Base-by-base conservation (phyloP, 441 rosid genomes). In the Populus hybrid region DNA sequence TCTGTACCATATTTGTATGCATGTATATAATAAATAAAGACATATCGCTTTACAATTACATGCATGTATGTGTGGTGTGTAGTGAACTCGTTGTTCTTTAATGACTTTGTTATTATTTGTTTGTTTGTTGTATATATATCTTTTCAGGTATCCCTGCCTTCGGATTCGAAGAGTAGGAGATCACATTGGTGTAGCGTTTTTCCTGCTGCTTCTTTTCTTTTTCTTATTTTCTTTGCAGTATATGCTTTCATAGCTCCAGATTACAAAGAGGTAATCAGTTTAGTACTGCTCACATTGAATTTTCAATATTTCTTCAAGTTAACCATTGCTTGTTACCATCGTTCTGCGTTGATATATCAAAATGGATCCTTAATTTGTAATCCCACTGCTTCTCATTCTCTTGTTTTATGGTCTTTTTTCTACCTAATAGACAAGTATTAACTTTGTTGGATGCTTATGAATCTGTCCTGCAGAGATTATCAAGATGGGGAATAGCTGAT, bases 181-280 rank as follows among this genome's bases (percentile, higher is more conserved):
- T 81, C 85, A 28, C 77, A 74, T 56, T 24, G 82, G 77, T 87
- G 81, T 64, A 82, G 79, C 79, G 12, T 88, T 69, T 76, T 89
- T 53, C 76, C 91, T 5, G 78, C 79, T 11, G 86, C 84, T 72
- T 73, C 86, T 78, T 35, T 90, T 77, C 78, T 89, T 74, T 88
- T 82, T 65, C 70, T 87, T 38, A 67, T 83, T 76, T 82, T 87
- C 81, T 80, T 91, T 64, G 71, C 81, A 20, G 88, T 84, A 35
- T 83, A 74, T 69, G 79, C 77, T 50, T 72, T 83, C 56, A 20
- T 89, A 42, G 81, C 79, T 11, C 89, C 90, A 12, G 79, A 80
- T 53, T 74, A 79, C 72, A 81, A 79, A 75, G 82, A 85, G 90
- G 95, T 91, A 83, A 16, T 64, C 16, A 7, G n/a, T 68, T 14